Percentiles rank a stretch among this genome's conserved stretches.
phyloP scores from a whole-genome alignment of 257 asterid species.

The Thymus mandschuricus region DNA sequence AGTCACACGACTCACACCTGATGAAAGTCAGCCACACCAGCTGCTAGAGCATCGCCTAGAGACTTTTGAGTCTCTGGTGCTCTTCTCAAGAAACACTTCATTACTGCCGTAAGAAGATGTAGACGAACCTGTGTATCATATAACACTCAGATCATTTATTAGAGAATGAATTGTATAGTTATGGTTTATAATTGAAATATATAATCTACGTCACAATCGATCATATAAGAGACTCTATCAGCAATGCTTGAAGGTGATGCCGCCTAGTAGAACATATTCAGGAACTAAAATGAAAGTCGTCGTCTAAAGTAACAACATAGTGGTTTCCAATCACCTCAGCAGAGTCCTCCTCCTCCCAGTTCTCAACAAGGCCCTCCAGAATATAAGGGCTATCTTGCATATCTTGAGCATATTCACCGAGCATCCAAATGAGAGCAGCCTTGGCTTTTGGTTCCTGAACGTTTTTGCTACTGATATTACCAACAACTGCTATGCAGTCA shows the following conservation, averaged over 20 bases:
- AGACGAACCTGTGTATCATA: constrained; percentile 77
- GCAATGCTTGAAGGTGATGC: background rate
- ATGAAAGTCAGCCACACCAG: constrained; percentile 97
- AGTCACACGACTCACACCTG: constrained; percentile 76
- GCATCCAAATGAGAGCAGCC: constrained; percentile 99
- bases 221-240: background rate
- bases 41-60: constrained; percentile 91
- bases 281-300: background rate
- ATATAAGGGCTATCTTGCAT: constrained; percentile 98
- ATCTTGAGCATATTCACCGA: constrained; percentile 98
- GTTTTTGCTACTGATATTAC: constrained; percentile 95
- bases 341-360: constrained; percentile 97
- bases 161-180: background rate
- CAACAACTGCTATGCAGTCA: constrained; percentile 98
- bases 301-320: constrained; percentile 1
- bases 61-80: constrained; percentile 94
- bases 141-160: constrained; percentile 25
- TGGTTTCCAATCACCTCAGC: constrained; percentile 70
- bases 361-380: constrained; percentile 81
- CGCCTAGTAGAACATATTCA: background rate
- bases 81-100: constrained; percentile 92
- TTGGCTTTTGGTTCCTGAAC: constrained; percentile 98
- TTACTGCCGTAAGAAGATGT: constrained; percentile 91
- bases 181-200: background rate
- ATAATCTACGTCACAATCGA: background rate